phyloP scores from a whole-genome alignment of 805 yeast species.

The Suhomyces sp. region DNA sequence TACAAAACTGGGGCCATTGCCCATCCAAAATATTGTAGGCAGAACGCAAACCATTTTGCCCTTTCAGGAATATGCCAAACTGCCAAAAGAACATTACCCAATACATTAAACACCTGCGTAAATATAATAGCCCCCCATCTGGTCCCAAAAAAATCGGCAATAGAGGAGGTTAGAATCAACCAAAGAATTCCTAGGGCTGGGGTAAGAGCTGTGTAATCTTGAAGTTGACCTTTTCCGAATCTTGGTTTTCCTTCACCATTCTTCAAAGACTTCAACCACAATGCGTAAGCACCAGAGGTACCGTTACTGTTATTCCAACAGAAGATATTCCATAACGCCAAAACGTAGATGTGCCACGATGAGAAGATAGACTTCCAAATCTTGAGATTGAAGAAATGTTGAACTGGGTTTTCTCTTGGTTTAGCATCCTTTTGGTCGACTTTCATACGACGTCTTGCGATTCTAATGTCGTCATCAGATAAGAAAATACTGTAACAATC shows the following conservation, averaged over 20 bases:
- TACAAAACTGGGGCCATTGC: constrained; percentile 63
- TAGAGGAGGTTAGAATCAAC: constrained; percentile 35
- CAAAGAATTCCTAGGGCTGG: constrained; percentile 45
- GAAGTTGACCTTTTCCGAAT: constrained; percentile 30
- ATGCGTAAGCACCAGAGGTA: constrained; percentile 40
- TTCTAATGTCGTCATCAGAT: constrained; percentile 35
- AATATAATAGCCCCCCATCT: constrained; percentile 55
- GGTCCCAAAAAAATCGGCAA: constrained; percentile 40
- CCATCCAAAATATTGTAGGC: constrained; percentile 60
- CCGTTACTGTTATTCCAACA: constrained; percentile 64
- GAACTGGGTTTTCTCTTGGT: constrained; percentile 18
- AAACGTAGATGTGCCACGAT: constrained; percentile 60
- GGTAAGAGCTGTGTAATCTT: constrained; percentile 45
- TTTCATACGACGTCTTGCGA: constrained; percentile 25
- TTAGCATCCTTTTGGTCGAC: constrained; percentile 16
- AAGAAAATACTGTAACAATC: constrained; percentile 36
- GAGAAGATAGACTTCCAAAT: constrained; percentile 54
- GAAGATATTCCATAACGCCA: constrained; percentile 54
- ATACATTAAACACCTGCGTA: constrained; percentile 53
- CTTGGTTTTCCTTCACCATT: constrained; percentile 14
- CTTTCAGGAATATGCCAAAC: constrained; percentile 56
- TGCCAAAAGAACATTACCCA: constrained; percentile 55
- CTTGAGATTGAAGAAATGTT: constrained; percentile 39
- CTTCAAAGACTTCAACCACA: constrained; percentile 50
- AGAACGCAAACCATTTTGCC: constrained; percentile 68